Conservation (phyloP, 768 basidiomycete genomes). For the Lactarius sanguifluus region DNA sequence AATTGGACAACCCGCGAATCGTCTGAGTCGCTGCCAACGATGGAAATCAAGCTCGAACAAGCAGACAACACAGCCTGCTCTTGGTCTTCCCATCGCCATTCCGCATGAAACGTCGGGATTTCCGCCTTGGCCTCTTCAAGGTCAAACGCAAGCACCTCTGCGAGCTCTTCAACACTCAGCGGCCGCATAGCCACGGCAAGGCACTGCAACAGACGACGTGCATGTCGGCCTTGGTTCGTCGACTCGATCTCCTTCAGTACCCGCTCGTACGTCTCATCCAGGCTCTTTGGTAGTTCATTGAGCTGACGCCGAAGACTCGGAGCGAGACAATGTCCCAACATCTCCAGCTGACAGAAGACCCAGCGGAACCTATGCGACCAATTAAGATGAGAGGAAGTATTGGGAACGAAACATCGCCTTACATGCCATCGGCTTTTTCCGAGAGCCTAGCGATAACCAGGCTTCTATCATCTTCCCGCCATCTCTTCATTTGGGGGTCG, state of each 20-base stretch:
- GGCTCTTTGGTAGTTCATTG: background rate
- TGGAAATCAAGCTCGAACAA: background rate
- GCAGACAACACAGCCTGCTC: no score
- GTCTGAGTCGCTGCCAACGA: background rate
- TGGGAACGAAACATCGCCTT: background rate
- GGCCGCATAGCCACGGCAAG: no score
- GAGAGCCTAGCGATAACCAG: background rate
- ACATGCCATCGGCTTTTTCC: background rate
- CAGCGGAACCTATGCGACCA: background rate
- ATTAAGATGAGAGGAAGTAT: background rate
- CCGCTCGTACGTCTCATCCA: background rate
- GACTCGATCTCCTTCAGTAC: background rate
- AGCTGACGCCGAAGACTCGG: background rate
- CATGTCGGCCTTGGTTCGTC: background rate
- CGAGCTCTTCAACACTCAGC: no score
- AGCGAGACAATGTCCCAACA: background rate
- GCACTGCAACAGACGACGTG: no score
- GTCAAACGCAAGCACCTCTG: no score
- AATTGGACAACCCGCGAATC: background rate
- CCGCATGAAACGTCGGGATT: no score
- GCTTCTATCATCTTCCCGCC: background rate
- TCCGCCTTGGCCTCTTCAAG: no score
- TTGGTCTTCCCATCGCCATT: no score
- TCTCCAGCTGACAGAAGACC: background rate
- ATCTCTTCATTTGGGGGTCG: background rate